Evolutionary conservation across 345 rosid species (phyloP).

Genomic region (Boechera stricta): DNA sequence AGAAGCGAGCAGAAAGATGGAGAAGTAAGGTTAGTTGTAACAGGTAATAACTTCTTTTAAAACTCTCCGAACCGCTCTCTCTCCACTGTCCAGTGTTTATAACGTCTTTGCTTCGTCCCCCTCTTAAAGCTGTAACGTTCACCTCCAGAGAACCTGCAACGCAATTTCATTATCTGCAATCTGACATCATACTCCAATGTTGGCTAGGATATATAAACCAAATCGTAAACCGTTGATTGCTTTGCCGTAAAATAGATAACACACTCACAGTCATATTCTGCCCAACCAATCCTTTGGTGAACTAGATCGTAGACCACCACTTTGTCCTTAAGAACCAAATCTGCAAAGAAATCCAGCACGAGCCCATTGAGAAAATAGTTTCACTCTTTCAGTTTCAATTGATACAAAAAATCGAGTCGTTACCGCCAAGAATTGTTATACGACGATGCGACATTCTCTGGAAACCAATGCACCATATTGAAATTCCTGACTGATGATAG

Average conservation of each 20-base stretch:
- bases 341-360: constrained; percentile 50
- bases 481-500: constrained; percentile 62
- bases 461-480: constrained; percentile 93
- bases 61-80: constrained; percentile 31
- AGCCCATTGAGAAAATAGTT: not conserved
- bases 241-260: not conserved
- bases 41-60: constrained; percentile 12
- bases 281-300: constrained; percentile 87
- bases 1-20: constrained; percentile 15
- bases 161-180: not conserved
- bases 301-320: constrained; percentile 81
- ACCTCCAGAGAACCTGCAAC: constrained; percentile 69
- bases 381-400: constrained; percentile 10
- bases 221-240: not conserved
- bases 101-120: constrained; percentile 41
- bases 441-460: constrained; percentile 66
- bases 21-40: constrained; percentile 23
- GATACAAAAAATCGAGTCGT: not conserved
- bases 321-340: constrained; percentile 86
- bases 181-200: not conserved
- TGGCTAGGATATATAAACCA: not conserved
- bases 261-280: constrained; percentile 84
- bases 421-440: constrained; percentile 94
- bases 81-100: constrained; percentile 43
- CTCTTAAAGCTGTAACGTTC: constrained; percentile 69